Conservation (phyloP, 108 stramenopile genomes). For the Fistulifera solaris region DNA sequence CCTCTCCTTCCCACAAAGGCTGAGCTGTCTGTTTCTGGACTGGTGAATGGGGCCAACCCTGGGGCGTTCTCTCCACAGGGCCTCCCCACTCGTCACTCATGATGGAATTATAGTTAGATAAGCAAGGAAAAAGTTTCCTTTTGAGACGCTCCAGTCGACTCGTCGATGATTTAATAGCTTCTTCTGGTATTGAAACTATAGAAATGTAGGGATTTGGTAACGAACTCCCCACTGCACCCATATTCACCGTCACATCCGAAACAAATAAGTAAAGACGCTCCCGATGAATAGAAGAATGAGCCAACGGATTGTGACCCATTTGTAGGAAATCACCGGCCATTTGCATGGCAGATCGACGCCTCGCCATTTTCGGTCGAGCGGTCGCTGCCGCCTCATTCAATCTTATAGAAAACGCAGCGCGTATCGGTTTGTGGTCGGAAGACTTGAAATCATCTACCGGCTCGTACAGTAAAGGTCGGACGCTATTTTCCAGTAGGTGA, state of each 20-base stretch:
- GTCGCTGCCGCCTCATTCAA: slow-evolving; percentile 12
- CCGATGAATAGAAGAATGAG: slow-evolving; percentile 1
- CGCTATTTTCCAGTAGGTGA: slow-evolving; percentile 23
- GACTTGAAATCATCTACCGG: slow-evolving; percentile 48
- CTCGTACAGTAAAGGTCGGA: slow-evolving; percentile 45
- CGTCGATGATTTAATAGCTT: slow-evolving; percentile 11
- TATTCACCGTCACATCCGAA: slow-evolving; percentile 17
- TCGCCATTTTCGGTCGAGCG: neutral
- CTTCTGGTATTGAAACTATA: slow-evolving; percentile 23
- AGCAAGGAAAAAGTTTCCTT: slow-evolving; percentile 1
- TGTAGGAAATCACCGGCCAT: neutral
- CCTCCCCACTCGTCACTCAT: neutral
- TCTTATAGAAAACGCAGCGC: slow-evolving; percentile 40
- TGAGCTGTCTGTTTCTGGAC: slow-evolving; percentile 5
- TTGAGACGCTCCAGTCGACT: slow-evolving; percentile 3
- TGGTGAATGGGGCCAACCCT: slow-evolving; percentile 25
- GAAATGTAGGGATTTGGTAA: slow-evolving; percentile 25
- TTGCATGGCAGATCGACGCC: neutral
- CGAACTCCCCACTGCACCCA: slow-evolving; percentile 7
- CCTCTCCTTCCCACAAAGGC: slow-evolving; percentile 22
- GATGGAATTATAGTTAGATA: neutral
- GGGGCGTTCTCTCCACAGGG: neutral
- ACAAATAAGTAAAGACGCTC: slow-evolving; percentile 24
- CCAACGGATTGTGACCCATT: neutral
- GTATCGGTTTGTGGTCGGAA: slow-evolving; percentile 81